Evolutionary conservation across 176 grass and related monocot genomes (phyloP), one percentile per base, ranked within the genome.

Genomic region (Zizania latifolia): DNA sequence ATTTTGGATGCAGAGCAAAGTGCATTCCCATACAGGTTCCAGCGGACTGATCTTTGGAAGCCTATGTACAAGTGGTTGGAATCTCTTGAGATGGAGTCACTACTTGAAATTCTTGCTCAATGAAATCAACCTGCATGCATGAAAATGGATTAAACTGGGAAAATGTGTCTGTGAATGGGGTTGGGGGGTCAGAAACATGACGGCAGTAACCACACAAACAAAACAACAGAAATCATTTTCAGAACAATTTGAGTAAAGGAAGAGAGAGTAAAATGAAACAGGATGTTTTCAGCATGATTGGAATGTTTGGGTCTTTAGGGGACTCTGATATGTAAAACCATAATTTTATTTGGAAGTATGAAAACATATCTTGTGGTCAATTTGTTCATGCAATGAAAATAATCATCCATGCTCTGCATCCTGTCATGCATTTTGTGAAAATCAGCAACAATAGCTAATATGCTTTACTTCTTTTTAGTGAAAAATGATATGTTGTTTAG

Each of bases 21-120:
- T 6, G 91, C 92, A 57, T 90, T 92, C 39, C 89, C 95, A 0
- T 98, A 92, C 76, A 87, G 95, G 57, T 98, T 98, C 76, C 91
- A 94, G 75, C 89, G 91, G 16, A 94, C 95, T 38, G 91, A 98
- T 76, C 82, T 98, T 8, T 98, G 91, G 95, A 92, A 92, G 76
- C 95, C 91, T 27, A 91, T 89, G 19, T 98, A 98, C 58, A 81
- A 75, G 66, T 94, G 91, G 86, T 72, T 98, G 75, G 95, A 94
- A 84, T 84, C 89, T 66, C 78, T 94, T 50, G 82, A 94, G 39
- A 87, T 85, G 68, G 91, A 98, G 37, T 58, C 75, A 1, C 70
- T 98, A 31, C n/a, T 60, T 46, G 72, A 65, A 89, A 74, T 75
- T 93, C 90, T 81, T 93, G 71, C 71, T 89, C 74, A 70, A 97